Evolutionary conservation across 768 basidiomycete genomes (phyloP).

Genomic region (Pleurotus citrinopileatus): DNA sequence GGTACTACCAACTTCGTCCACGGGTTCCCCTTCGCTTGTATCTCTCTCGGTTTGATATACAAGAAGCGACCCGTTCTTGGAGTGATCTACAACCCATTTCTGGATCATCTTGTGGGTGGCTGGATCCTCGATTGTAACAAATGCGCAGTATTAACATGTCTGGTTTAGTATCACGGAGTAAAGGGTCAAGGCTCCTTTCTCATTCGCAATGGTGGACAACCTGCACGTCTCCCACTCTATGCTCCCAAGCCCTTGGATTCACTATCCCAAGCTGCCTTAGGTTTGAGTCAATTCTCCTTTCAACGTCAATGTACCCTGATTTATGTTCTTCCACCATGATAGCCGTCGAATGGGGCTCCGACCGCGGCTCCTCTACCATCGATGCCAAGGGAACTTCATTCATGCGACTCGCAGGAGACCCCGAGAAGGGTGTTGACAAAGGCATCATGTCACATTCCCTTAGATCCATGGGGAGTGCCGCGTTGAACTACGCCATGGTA

Average conservation of each 20-base stretch:
- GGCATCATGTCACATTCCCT: conserved; percentile 87
- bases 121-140: background rate
- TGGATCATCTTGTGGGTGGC: conserved; percentile 67
- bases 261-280: conserved; percentile 70
- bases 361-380: conserved; percentile 55
- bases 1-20: conserved; percentile 90
- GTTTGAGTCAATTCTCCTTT: conserved; percentile 27
- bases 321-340: background rate
- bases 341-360: conserved; percentile 90
- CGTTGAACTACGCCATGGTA: conserved; percentile 78
- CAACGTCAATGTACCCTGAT: background rate
- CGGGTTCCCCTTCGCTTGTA: conserved; percentile 84
- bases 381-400: conserved; percentile 65
- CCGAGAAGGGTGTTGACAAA: conserved; percentile 53
- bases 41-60: conserved; percentile 89
- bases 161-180: conserved; percentile 76
- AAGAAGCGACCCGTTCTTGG: conserved; percentile 80
- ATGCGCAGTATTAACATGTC: too few species aligned
- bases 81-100: conserved; percentile 92
- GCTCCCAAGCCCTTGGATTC: conserved; percentile 61
- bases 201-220: conserved; percentile 43
- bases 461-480: conserved; percentile 80
- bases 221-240: conserved; percentile 62
- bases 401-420: conserved; percentile 71
- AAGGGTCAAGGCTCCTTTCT: conserved; percentile 81